Evolutionary conservation across 2,329 filamentous ascomycete species (phyloP), one percentile per base, ranked within the genome.

Genomic region (Diaporthe batatas): DNA sequence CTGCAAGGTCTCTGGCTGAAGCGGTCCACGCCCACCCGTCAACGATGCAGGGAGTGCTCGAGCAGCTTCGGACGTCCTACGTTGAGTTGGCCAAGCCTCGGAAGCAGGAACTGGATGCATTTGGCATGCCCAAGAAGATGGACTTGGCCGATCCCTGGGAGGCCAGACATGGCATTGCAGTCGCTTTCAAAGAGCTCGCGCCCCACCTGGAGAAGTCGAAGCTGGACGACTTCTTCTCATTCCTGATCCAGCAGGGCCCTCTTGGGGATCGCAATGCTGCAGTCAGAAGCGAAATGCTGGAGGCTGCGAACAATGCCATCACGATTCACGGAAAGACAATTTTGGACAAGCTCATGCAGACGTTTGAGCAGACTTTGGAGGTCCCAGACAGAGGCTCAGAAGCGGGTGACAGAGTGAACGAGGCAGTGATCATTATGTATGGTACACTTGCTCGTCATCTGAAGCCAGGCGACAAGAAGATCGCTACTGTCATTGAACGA

Each of bases 341-440:
- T 75, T 91, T 99, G 4, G 95, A 98, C 79, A 91, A 92, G 76
- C 85, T 99, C 70, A 99, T 99, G 95, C 90, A 92, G 78, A 91
- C 96, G 18, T 97, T 98, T 79, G 96, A 99, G 82, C 89, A 88
- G 32, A 95, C 94, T 0, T 86, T 99, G n/a, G 95, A 96, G 79
- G 91, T 91, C 3, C 93, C 95, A 3, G 94, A 96, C 81, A 94
- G 93, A 80, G 92, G 91, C 72, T 95, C 92, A 0, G 91, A 95
- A 76, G 90, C 92, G 70, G 92, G 94, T 23, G 97, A 99, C 82
- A 90, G 94, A 73, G 93, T 98, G 75, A 98, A 98, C 77, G 96
- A 99, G 83, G 96, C 97, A 23, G 95, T 99, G 68, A 95, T 99
- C 77, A 96, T 99, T 77, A 92, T 99, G 81, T 99, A 99, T 78